phyloP scores from a whole-genome alignment of 257 asterid genomes.

The Forsythia suspensa region DNA sequence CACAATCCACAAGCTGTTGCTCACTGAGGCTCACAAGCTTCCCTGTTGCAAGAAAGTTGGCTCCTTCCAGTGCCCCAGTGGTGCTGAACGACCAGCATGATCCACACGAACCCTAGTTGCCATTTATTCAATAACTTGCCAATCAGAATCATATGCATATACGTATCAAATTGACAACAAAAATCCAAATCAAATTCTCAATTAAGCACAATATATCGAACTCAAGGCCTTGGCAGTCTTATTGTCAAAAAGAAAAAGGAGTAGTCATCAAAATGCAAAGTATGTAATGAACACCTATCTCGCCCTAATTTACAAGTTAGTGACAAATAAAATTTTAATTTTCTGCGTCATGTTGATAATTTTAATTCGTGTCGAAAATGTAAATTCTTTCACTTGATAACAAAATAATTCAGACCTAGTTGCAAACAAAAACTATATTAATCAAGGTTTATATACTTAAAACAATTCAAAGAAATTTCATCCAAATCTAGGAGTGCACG shows the following conservation, averaged over 20 bases:
- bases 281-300: background rate
- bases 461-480: background rate
- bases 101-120: slow-evolving; percentile 72
- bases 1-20: slow-evolving; percentile 94
- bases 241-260: background rate
- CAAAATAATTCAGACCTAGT: background rate
- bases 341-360: background rate
- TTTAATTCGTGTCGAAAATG: background rate
- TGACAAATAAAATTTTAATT: background rate
- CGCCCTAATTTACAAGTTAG: background rate
- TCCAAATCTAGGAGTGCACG: background rate
- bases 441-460: background rate
- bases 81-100: slow-evolving; percentile 94
- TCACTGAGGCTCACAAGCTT: slow-evolving; percentile 81
- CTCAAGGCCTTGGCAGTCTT: background rate
- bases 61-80: slow-evolving; percentile 90
- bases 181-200: background rate
- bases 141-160: background rate
- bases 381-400: no score
- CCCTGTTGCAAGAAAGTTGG: slow-evolving; percentile 78
- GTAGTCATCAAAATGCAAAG: background rate
- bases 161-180: background rate
- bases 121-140: slow-evolving; percentile 4
- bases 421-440: background rate
- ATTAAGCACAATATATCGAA: background rate